These are phyloP conservation scores for Stygiomarasmius scandens DNA, from an alignment of 1,284 basidiomycete genomes.

Conservation along the genomic window DNA sequence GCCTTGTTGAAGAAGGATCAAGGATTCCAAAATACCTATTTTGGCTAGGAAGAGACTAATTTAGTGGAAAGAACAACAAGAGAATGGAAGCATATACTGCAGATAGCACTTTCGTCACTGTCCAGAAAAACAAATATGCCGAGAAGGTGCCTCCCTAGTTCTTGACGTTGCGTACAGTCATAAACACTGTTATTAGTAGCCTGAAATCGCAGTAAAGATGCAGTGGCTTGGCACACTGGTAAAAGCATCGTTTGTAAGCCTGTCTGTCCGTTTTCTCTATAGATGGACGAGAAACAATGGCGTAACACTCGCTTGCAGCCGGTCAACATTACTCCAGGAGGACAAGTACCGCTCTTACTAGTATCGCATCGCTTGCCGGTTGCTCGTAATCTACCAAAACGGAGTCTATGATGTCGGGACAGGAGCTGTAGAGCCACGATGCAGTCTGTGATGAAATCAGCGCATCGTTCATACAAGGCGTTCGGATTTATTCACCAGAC, in stretches of 20 bases:
- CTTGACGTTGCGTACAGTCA: background rate
- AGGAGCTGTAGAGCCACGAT: conserved; percentile 49
- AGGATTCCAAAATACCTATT: conserved; percentile 42
- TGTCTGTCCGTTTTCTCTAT: background rate
- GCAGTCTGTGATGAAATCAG: conserved; percentile 42
- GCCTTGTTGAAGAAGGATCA: conserved; percentile 24
- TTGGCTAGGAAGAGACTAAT: conserved; percentile 38
- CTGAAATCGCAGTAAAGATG: background rate
- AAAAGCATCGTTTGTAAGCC: conserved; percentile 2
- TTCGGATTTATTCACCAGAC: conserved; percentile 40
- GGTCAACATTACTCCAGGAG: background rate
- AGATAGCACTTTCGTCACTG: conserved; percentile 23
- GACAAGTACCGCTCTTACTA: conserved; percentile 16
- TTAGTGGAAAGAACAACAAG: background rate
- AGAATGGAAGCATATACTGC: conserved; percentile 22
- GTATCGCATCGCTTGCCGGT: conserved; percentile 20
- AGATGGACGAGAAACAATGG: background rate
- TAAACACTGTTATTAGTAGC: background rate
- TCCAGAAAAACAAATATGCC: conserved; percentile 36
- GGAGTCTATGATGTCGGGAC: conserved; percentile 19
- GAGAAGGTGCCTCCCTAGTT: conserved; percentile 36
- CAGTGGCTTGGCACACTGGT: background rate
- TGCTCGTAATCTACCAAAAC: conserved; percentile 11
- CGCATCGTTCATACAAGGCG: background rate
- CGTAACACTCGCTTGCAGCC: background rate